phyloP scores from a whole-genome alignment of 1,139 yeast species.

The Yarrowia galli region DNA sequence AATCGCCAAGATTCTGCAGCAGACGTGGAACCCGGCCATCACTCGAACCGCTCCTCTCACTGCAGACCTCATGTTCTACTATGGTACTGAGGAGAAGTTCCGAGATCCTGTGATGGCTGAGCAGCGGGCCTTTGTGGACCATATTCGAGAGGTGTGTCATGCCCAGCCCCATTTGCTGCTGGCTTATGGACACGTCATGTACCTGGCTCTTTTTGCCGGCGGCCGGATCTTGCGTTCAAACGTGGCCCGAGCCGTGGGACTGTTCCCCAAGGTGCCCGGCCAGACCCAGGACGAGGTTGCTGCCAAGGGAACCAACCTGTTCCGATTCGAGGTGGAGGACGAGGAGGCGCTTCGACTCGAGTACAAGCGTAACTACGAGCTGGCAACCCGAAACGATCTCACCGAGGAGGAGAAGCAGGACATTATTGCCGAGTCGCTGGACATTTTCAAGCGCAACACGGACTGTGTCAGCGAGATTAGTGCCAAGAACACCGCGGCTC shows the following conservation, averaged over 20 bases:
- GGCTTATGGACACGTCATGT: constrained; percentile 89
- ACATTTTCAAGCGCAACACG: constrained; percentile 69
- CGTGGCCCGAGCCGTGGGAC: constrained; percentile 68
- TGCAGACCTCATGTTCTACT: constrained; percentile 72
- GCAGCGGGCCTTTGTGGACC: constrained; percentile 68
- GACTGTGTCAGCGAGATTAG: constrained; percentile 71
- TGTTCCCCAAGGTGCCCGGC: constrained; percentile 77
- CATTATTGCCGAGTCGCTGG: constrained; percentile 71
- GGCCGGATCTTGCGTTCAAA: constrained; percentile 77
- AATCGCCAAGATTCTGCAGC: constrained; percentile 53
- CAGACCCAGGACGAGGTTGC: constrained; percentile 67
- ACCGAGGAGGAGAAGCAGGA: constrained; percentile 74
- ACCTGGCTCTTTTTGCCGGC: constrained; percentile 86
- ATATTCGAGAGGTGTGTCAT: constrained; percentile 60
- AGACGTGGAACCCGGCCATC: constrained; percentile 75
- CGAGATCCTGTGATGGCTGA: constrained; percentile 62
- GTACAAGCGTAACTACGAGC: constrained; percentile 79
- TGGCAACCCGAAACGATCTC: constrained; percentile 70
- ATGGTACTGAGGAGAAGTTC: constrained; percentile 63
- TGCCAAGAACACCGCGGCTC: constrained; percentile 60
- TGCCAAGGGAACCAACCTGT: constrained; percentile 70
- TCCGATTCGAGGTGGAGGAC: constrained; percentile 69
- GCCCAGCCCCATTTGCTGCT: constrained; percentile 74
- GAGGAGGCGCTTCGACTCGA: constrained; percentile 67
- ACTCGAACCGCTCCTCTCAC: constrained; percentile 66